Evolutionary conservation across 768 basidiomycete species (phyloP).

Genomic region (Mycena haematopus): DNA sequence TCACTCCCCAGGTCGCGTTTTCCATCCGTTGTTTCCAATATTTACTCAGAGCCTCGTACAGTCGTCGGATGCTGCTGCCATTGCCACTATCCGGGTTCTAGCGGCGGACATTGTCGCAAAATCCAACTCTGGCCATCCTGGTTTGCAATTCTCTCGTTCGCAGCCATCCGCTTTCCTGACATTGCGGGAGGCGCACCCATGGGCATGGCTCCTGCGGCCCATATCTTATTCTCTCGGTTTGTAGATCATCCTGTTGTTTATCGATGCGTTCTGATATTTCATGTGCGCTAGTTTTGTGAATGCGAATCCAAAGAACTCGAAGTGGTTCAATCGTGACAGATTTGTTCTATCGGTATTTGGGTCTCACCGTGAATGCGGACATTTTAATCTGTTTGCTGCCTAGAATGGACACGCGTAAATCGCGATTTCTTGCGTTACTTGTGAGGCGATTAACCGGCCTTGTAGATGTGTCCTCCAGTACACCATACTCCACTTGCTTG

Average conservation of each 20-base stretch:
- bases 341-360: slow-evolving; percentile 90
- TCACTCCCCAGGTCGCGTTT: slow-evolving; percentile 17
- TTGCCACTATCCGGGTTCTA: slow-evolving; percentile 35
- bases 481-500: slow-evolving; percentile 87
- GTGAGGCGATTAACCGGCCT: slow-evolving; percentile 9
- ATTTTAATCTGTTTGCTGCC: slow-evolving; percentile 21
- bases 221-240: slow-evolving; percentile 80
- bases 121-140: slow-evolving; percentile 26
- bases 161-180: slow-evolving; percentile 79
- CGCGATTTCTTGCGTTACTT: background rate
- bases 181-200: slow-evolving; percentile 88
- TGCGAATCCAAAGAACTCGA: slow-evolving; percentile 85
- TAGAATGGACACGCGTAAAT: slow-evolving; percentile 75
- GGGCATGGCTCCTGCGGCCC: slow-evolving; percentile 89
- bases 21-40: background rate
- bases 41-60: background rate
- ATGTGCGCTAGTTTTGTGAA: slow-evolving; percentile 70
- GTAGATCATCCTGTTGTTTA: slow-evolving; percentile 7
- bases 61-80: slow-evolving; percentile 9
- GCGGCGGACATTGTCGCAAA: slow-evolving; percentile 57
- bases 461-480: slow-evolving; percentile 92
- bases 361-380: background rate
- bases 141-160: slow-evolving; percentile 41
- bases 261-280: slow-evolving; percentile 6
- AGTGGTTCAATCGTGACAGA: slow-evolving; percentile 97